Percentiles rank a stretch among this genome's conserved stretches.
phyloP scores from a whole-genome alignment of 2,329 filamentous ascomycete genomes.

The Daldinia sp. region DNA sequence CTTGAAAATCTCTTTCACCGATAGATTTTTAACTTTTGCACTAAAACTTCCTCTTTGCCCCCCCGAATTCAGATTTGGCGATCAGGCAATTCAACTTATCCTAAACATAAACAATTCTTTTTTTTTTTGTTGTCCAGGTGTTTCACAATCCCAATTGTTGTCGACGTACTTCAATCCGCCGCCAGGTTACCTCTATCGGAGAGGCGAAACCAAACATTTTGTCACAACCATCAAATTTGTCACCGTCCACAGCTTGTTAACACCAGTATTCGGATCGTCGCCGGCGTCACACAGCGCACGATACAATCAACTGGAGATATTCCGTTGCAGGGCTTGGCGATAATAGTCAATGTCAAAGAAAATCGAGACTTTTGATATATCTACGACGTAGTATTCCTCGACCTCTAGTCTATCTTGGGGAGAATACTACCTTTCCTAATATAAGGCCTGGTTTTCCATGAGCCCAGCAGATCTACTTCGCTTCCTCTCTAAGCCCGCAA shows the following conservation, averaged over 20 bases:
- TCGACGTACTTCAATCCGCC: background rate
- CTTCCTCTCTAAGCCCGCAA: constrained; percentile 94
- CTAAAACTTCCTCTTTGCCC: constrained; percentile 8
- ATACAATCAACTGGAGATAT: constrained; percentile 23
- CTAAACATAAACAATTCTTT: constrained; percentile 1
- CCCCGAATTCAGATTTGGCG: background rate
- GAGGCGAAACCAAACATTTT: constrained; percentile 6
- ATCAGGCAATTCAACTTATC: background rate
- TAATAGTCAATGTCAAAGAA: constrained; percentile 44
- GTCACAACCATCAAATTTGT: constrained; percentile 9
- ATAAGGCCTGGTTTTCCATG: constrained; percentile 74
- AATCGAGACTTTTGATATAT: constrained; percentile 37
- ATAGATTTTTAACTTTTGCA: constrained; percentile 20
- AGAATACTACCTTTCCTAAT: constrained; percentile 45
- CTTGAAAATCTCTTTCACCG: constrained; percentile 44
- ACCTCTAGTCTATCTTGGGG: constrained; percentile 41
- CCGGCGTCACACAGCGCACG: constrained; percentile 44
- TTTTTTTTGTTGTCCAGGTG: background rate
- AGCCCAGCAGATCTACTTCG: constrained; percentile 90
- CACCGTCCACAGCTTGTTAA: background rate
- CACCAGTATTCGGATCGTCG: constrained; percentile 10
- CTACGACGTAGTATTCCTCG: constrained; percentile 27
- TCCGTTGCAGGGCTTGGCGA: constrained; percentile 38
- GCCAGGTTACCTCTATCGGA: constrained; percentile 4
- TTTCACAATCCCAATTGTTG: background rate